Evolutionary conservation across 257 asterid species (phyloP).

Genomic region (Misopates orontium): DNA sequence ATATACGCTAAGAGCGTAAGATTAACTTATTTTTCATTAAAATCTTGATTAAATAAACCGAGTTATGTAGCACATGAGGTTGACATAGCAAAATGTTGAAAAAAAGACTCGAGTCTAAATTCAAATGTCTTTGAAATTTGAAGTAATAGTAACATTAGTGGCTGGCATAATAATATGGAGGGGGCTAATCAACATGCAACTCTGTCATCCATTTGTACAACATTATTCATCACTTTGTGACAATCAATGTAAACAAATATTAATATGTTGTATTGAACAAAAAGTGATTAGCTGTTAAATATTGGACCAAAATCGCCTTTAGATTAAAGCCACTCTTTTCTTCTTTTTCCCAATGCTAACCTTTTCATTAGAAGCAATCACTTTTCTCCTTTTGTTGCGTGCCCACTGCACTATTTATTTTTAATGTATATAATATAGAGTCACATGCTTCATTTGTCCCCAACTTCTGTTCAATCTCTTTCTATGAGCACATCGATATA

Average conservation of each 20-base stretch:
- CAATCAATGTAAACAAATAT: slow-evolving; percentile 23
- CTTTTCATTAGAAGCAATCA: slow-evolving; percentile 19
- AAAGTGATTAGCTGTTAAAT: slow-evolving; percentile 25
- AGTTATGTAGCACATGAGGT: too few species aligned
- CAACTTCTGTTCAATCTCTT: neutral
- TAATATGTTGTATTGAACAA: neutral
- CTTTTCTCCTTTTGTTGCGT: slow-evolving; percentile 38
- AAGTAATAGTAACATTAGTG: neutral
- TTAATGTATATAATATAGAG: neutral
- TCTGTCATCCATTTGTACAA: slow-evolving; percentile 1
- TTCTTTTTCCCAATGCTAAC: slow-evolving; percentile 9
- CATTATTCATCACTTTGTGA: neutral
- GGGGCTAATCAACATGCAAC: neutral
- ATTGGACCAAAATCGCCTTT: slow-evolving; percentile 32
- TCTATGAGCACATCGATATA: neutral
- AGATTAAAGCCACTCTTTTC: slow-evolving; percentile 10
- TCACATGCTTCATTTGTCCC: slow-evolving; percentile 39
- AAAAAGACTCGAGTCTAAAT: too few species aligned
- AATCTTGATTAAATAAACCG: too few species aligned
- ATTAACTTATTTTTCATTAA: too few species aligned
- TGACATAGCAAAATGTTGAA: too few species aligned
- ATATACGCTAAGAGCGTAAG: too few species aligned
- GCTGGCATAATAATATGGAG: neutral
- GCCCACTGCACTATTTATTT: slow-evolving; percentile 29
- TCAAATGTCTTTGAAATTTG: neutral